Evolutionary conservation across 2,329 filamentous ascomycete species (phyloP).

Genomic region (Aspergillus novofumigatus): DNA sequence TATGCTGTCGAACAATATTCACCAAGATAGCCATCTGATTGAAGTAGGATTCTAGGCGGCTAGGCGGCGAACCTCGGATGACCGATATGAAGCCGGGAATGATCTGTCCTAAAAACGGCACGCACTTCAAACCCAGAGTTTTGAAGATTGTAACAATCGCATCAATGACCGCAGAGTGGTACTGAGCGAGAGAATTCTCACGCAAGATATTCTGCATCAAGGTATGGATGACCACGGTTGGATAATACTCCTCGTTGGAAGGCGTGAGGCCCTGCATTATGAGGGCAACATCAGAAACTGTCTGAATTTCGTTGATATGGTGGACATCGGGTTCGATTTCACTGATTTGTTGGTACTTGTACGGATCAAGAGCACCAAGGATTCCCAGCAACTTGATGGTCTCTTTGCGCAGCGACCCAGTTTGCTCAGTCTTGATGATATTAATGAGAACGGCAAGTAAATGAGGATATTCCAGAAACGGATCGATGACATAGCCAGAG

Average conservation of each 20-base stretch:
- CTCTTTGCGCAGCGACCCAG: conserved; percentile 79
- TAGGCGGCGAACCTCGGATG: conserved; percentile 73
- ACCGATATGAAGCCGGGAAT: conserved; percentile 90
- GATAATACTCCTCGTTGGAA: conserved; percentile 97
- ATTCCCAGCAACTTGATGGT: conserved; percentile 97
- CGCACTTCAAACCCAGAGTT: conserved; percentile 91
- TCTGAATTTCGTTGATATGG: conserved; percentile 60
- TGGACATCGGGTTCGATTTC: conserved; percentile 82
- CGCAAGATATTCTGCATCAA: conserved; percentile 81
- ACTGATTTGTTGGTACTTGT: conserved; percentile 90
- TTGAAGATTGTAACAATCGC: conserved; percentile 99
- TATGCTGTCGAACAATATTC: conserved; percentile 93
- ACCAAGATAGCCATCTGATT: conserved; percentile 92
- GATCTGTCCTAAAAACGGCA: conserved; percentile 89
- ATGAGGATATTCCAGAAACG: conserved; percentile 91
- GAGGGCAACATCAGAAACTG: conserved; percentile 85
- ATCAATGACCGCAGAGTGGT: conserved; percentile 91
- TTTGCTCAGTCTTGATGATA: conserved; percentile 89
- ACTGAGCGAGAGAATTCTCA: conserved; percentile 81
- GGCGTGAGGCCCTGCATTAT: conserved; percentile 98
- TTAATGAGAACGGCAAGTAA: conserved; percentile 87
- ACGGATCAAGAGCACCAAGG: conserved; percentile 88
- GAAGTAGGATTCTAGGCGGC: conserved; percentile 89
- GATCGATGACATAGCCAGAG: conserved; percentile 94
- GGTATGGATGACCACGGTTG: conserved; percentile 95